These are phyloP conservation scores for Daldinia eschscholtzii DNA, from an alignment of 2,329 filamentous ascomycete species.

Conservation along the genomic window DNA sequence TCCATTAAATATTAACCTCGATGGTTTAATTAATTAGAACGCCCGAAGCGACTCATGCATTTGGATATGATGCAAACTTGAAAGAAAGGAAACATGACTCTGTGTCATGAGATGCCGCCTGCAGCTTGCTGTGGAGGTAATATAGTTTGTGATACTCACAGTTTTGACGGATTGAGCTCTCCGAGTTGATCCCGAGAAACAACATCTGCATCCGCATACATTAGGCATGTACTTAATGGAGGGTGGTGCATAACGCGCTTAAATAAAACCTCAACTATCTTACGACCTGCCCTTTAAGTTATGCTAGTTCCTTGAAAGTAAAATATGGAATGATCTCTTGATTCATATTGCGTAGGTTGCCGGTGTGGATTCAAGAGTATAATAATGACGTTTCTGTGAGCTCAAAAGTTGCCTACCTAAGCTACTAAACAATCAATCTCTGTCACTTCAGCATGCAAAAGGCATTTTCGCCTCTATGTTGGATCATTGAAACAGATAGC, in stretches of 20 bases:
- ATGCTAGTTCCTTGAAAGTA: background rate
- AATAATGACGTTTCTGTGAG: background rate
- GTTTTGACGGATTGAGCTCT: background rate
- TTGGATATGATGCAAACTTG: background rate
- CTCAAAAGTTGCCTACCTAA: background rate
- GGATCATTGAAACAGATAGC: background rate
- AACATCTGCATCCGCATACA: constrained; percentile 1
- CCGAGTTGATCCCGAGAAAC: background rate
- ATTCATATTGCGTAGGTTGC: background rate
- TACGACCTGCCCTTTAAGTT: background rate
- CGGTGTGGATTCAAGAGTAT: background rate
- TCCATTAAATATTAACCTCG: too few relatives aligned
- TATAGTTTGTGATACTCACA: background rate
- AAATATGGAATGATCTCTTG: background rate
- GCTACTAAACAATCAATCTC: background rate
- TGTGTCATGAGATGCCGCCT: background rate
- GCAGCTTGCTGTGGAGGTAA: background rate
- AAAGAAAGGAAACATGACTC: background rate
- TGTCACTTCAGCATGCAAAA: background rate
- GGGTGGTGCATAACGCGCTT: background rate
- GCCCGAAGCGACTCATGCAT: background rate
- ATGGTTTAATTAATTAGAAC: too few relatives aligned
- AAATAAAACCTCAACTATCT: background rate
- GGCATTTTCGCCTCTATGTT: too few relatives aligned
- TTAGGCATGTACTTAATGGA: background rate